Percentiles rank a stretch among this genome's conserved stretches.
Evolutionary conservation across 768 basidiomycete genomes (phyloP).

Genomic region (Calocybe indica): DNA sequence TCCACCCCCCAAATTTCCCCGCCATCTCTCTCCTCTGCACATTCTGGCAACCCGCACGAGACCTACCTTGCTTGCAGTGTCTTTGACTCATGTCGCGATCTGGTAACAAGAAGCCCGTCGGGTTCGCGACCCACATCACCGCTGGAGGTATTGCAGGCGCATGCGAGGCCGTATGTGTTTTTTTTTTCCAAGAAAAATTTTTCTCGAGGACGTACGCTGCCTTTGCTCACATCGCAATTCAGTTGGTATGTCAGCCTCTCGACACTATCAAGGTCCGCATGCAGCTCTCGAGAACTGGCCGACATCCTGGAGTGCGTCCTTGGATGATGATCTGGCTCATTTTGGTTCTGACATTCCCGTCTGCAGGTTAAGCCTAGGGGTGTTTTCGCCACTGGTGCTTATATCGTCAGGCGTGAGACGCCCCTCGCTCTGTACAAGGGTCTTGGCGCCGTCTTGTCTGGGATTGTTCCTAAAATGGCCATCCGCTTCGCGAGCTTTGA

Average conservation of each 20-base stretch:
- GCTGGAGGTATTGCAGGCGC: slow-evolving; percentile 94
- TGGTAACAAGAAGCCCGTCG: slow-evolving; percentile 67
- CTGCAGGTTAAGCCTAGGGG: slow-evolving; percentile 84
- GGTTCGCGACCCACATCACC: slow-evolving; percentile 84
- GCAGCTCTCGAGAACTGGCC: slow-evolving; percentile 87
- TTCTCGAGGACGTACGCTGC: not conserved
- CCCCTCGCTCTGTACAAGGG: slow-evolving; percentile 97
- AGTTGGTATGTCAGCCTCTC: slow-evolving; percentile 86
- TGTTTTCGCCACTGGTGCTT: slow-evolving; percentile 84
- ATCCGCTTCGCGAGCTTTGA: slow-evolving; percentile 98
- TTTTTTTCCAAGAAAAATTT: not conserved
- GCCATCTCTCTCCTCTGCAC: slow-evolving; percentile 4
- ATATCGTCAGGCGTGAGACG: slow-evolving; percentile 87
- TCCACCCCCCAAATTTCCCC: slow-evolving; percentile 1
- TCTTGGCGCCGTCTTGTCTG: slow-evolving; percentile 91
- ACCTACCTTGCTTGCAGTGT: not conserved
- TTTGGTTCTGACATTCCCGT: slow-evolving; percentile 1
- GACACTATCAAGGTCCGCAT: slow-evolving; percentile 99
- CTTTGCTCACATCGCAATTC: slow-evolving; percentile 2
- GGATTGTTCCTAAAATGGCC: slow-evolving; percentile 99
- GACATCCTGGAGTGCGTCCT: slow-evolving; percentile 71
- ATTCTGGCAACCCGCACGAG: slow-evolving; percentile 5
- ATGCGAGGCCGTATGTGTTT: slow-evolving; percentile 77
- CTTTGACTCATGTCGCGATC: slow-evolving; percentile 42
- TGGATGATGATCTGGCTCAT: not conserved